Conservation (phyloP, 2,329 filamentous ascomycete genomes). For the Diplodia scrobiculata region DNA sequence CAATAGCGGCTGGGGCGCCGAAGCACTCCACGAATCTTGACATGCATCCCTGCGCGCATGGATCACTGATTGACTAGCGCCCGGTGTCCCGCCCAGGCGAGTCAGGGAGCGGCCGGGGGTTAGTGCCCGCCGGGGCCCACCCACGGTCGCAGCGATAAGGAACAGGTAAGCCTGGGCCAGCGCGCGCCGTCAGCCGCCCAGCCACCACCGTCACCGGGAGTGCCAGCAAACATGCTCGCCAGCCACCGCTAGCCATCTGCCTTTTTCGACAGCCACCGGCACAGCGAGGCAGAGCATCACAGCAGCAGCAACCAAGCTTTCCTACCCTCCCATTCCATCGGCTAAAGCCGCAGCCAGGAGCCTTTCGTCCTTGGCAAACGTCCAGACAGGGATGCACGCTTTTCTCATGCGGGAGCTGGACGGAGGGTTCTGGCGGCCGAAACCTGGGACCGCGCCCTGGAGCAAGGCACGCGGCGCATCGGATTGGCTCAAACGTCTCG, state of each 20-base stretch:
- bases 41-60: slow-evolving; percentile 18
- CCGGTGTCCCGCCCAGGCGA: slow-evolving; percentile 21
- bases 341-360: background rate
- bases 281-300: background rate
- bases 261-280: background rate
- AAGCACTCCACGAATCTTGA: slow-evolving; percentile 22
- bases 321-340: background rate
- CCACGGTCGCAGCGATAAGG: slow-evolving; percentile 6
- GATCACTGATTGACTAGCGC: slow-evolving; percentile 22
- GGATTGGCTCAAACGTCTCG: slow-evolving; percentile 2
- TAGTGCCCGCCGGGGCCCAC: slow-evolving; percentile 2
- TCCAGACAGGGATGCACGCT: slow-evolving; percentile 16
- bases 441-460: slow-evolving; percentile 13
- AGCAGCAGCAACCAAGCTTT: background rate
- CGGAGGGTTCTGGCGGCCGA: background rate
- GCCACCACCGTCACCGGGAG: slow-evolving; percentile 13
- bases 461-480: slow-evolving; percentile 18
- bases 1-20: background rate
- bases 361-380: too few species aligned
- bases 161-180: slow-evolving; percentile 24
- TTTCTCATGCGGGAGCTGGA: background rate
- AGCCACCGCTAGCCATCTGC: slow-evolving; percentile 21
- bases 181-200: slow-evolving; percentile 13
- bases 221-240: slow-evolving; percentile 12
- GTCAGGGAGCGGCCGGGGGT: background rate